Evolutionary conservation across 495 filamentous ascomycete species (phyloP).

Genomic region (Rhizodiscina lignyota): DNA sequence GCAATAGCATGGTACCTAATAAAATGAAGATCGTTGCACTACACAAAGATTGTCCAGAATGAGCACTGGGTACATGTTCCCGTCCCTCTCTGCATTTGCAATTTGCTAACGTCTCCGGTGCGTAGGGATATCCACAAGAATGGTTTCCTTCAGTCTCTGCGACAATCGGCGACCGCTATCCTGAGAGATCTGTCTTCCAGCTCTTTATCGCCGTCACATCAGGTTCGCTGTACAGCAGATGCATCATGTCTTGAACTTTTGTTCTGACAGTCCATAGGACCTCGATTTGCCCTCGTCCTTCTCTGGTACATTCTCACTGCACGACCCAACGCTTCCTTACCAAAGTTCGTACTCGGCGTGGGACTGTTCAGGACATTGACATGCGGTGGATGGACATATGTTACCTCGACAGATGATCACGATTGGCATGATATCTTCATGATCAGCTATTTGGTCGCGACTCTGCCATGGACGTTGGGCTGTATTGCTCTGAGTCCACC

Average conservation of each 20-base stretch:
- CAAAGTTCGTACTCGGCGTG: conserved; percentile 64
- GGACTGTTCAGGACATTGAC: conserved; percentile 82
- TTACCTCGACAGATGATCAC: conserved; percentile 96
- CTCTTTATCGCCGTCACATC: conserved; percentile 94
- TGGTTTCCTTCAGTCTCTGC: conserved; percentile 99
- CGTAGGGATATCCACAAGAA: conserved; percentile 76
- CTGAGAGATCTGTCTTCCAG: conserved; percentile 92
- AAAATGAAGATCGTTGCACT: conserved; percentile 66
- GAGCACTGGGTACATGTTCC: conserved; percentile 58
- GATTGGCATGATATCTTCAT: conserved; percentile 99
- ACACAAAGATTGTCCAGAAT: conserved; percentile 93
- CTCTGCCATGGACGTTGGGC: conserved; percentile 87
- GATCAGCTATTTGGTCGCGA: conserved; percentile 93
- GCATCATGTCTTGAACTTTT: background rate
- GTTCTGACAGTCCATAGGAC: conserved; percentile 34
- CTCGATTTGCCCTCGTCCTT: conserved; percentile 79
- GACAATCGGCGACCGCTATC: conserved; percentile 97
- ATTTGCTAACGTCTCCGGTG: background rate
- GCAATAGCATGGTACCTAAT: conserved; percentile 8
- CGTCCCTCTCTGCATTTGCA: background rate
- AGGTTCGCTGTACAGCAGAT: conserved; percentile 24
- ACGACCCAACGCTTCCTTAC: conserved; percentile 51
- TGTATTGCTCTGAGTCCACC: conserved; percentile 79
- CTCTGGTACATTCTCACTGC: conserved; percentile 86
- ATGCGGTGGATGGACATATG: conserved; percentile 97